Percentiles rank a stretch among this genome's conserved stretches.
These are phyloP conservation scores for Solanum chilense DNA, from an alignment of 257 asterid species.

Conservation along the genomic window DNA sequence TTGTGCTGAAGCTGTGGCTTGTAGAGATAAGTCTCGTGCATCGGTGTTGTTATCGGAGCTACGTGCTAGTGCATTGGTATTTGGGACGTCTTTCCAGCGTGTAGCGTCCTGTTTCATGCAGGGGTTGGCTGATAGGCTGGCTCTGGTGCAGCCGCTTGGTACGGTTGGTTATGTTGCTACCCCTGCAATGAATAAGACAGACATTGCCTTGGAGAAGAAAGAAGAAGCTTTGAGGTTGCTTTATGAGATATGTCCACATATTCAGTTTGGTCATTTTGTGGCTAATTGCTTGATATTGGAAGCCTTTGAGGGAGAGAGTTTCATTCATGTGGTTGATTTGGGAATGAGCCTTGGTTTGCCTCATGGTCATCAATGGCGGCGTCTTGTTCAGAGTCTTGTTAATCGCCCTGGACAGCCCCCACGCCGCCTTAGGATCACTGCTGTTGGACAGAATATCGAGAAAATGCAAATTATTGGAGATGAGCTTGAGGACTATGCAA, in stretches of 20 bases:
- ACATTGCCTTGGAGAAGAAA: slow-evolving; percentile 32
- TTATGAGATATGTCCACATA: slow-evolving; percentile 52
- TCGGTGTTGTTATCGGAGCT: slow-evolving; percentile 50
- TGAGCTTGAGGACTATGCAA: slow-evolving; percentile 45
- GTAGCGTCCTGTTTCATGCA: slow-evolving; percentile 76
- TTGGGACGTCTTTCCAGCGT: slow-evolving; percentile 80
- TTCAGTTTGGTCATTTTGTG: slow-evolving; percentile 63
- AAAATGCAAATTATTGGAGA: slow-evolving; percentile 36
- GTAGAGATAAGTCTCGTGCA: slow-evolving; percentile 63
- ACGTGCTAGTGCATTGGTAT: slow-evolving; percentile 50
- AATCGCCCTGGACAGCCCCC: slow-evolving; percentile 20
- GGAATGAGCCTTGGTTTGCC: slow-evolving; percentile 71
- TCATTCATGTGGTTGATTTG: slow-evolving; percentile 66
- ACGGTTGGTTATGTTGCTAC: slow-evolving; percentile 33
- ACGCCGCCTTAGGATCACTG: slow-evolving; percentile 43
- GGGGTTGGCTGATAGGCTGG: slow-evolving; percentile 54
- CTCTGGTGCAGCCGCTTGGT: slow-evolving; percentile 66
- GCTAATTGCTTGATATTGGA: slow-evolving; percentile 57
- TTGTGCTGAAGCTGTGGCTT: slow-evolving; percentile 79
- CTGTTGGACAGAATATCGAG: slow-evolving; percentile 33
- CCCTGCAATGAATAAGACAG: slow-evolving; percentile 27
- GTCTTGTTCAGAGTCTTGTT: slow-evolving; percentile 45
- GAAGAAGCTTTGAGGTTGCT: slow-evolving; percentile 54
- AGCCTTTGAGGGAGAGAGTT: slow-evolving; percentile 95
- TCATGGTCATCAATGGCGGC: slow-evolving; percentile 65